phyloP scores from a whole-genome alignment of 495 filamentous ascomycete genomes.

The Lophium mytilinum region DNA sequence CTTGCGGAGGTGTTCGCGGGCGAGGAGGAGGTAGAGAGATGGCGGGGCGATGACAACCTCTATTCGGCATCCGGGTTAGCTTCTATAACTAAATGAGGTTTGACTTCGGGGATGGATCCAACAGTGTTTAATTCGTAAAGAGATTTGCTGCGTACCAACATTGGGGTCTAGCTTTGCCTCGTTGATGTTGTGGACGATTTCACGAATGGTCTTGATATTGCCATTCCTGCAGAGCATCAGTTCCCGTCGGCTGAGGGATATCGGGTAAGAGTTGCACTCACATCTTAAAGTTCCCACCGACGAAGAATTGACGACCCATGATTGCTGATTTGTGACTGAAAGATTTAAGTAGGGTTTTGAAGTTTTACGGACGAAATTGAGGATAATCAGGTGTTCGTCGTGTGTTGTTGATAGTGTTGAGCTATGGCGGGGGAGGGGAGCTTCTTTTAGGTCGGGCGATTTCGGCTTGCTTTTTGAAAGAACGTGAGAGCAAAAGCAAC shows the following conservation, averaged over 20 bases:
- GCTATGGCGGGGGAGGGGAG: slow-evolving; percentile 1
- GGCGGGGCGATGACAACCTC: slow-evolving; percentile 95
- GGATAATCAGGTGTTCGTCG: not conserved
- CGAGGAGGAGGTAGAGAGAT: slow-evolving; percentile 78
- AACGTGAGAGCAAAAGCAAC: too few species aligned
- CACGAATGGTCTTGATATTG: slow-evolving; percentile 71
- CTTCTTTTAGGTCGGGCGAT: not conserved
- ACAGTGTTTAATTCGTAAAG: too few species aligned
- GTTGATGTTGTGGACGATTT: slow-evolving; percentile 83
- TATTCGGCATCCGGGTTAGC: slow-evolving; percentile 25
- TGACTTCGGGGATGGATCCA: not conserved
- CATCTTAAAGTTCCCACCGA: slow-evolving; percentile 99
- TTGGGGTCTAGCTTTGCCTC: slow-evolving; percentile 61
- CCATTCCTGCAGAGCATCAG: slow-evolving; percentile 64
- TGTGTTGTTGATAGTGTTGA: not conserved
- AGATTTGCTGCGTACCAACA: slow-evolving; percentile 46
- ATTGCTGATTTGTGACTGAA: slow-evolving; percentile 13
- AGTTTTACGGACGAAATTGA: too few species aligned
- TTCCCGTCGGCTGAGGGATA: slow-evolving; percentile 15
- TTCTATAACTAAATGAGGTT: not conserved
- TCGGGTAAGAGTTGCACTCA: slow-evolving; percentile 29
- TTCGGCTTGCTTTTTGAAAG: not conserved
- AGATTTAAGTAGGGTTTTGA: too few species aligned
- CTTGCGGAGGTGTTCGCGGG: slow-evolving; percentile 59
- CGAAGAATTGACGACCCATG: slow-evolving; percentile 96